Conservation (phyloP, 768 basidiomycete species). For the Agrocybe praecox region DNA sequence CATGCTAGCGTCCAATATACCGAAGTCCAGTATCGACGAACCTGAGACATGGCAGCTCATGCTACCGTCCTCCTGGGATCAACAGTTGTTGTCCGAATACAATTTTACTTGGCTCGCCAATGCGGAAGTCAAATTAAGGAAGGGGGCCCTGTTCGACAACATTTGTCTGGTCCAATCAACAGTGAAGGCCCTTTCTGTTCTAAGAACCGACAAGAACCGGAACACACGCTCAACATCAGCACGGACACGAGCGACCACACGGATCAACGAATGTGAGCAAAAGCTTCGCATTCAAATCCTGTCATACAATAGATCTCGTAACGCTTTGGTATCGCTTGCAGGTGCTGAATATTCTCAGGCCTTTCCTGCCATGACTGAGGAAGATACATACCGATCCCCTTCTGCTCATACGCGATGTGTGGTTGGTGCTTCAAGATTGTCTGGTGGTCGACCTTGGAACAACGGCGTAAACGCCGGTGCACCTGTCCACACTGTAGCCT, state of each 20-base stretch:
- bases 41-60: neutral
- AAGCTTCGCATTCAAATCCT: neutral
- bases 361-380: neutral
- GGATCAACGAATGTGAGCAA: neutral
- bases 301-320: neutral
- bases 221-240: neutral
- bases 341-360: neutral
- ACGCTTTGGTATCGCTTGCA: neutral
- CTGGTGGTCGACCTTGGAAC: neutral
- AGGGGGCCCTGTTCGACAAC: neutral
- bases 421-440: neutral
- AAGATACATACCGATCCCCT: neutral
- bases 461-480: neutral
- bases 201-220: neutral
- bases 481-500: neutral
- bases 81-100: neutral
- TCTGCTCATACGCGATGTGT: neutral
- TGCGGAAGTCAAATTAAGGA: neutral
- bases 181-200: neutral
- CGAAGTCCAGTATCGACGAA: neutral
- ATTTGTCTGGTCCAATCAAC: neutral
- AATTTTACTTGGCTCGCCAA: neutral
- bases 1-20: neutral
- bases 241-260: neutral
- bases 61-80: neutral